phyloP scores from a whole-genome alignment of 257 asterid genomes.

The Haberlea rhodopensis region DNA sequence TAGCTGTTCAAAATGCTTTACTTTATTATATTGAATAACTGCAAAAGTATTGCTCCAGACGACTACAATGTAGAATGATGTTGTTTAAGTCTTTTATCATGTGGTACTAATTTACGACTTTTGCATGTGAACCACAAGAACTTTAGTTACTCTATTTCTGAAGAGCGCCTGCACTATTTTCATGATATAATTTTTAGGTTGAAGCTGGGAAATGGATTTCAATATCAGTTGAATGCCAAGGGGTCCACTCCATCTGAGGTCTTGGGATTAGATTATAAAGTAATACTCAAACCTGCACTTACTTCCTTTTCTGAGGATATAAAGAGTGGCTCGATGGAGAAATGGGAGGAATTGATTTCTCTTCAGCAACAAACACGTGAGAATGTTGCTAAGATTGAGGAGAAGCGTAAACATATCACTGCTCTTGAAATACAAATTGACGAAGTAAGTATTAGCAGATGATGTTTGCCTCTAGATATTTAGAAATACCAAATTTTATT shows the following conservation, averaged over 20 bases:
- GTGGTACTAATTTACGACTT: no score
- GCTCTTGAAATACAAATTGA: constrained; percentile 48
- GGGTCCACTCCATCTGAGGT: constrained; percentile 72
- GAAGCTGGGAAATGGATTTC: constrained; percentile 78
- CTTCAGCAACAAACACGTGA: constrained; percentile 69
- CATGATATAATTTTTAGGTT: constrained; percentile 44
- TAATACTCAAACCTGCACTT: constrained; percentile 66
- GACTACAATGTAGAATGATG: no score
- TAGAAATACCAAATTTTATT: constrained; percentile 8
- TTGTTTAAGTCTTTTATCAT: no score
- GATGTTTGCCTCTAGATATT: not conserved
- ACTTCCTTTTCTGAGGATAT: constrained; percentile 57
- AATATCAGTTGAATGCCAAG: constrained; percentile 66
- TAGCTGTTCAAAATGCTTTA: no score
- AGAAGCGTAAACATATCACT: constrained; percentile 47
- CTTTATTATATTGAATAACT: no score
- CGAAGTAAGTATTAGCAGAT: constrained; percentile 41
- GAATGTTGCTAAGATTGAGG: constrained; percentile 59
- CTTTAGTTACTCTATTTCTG: no score
- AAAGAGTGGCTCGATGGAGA: constrained; percentile 57
- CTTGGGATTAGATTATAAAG: constrained; percentile 71
- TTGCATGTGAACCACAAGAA: no score
- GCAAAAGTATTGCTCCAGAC: no score
- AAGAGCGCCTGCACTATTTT: not conserved
- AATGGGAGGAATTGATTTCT: constrained; percentile 69